Evolutionary conservation across 108 stramenopile genomes (phyloP).

Genomic region (Cyclotella atomus): DNA sequence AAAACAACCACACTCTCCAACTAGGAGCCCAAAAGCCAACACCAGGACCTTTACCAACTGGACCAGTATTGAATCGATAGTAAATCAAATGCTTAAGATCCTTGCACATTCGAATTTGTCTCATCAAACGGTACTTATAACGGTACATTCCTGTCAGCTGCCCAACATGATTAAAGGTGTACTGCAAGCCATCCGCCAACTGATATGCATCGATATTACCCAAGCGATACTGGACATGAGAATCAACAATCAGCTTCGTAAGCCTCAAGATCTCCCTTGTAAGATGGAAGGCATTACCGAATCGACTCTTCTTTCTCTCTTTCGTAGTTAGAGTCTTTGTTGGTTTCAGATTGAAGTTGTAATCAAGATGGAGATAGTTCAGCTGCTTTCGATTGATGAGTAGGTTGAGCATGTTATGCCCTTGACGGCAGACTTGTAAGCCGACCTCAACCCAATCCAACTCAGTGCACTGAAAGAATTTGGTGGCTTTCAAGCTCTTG

Average conservation of each 20-base stretch:
- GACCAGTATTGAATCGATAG: slow-evolving; percentile 99
- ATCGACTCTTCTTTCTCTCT: slow-evolving; percentile 98
- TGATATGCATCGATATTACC: slow-evolving; percentile 99
- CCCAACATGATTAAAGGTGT: slow-evolving; percentile 99
- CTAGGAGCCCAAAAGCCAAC: slow-evolving; percentile 99
- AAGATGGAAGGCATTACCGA: slow-evolving; percentile 98
- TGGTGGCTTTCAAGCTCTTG: slow-evolving; percentile 97
- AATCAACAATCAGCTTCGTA: slow-evolving; percentile 98
- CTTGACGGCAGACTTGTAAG: slow-evolving; percentile 97
- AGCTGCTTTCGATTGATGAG: slow-evolving; percentile 98
- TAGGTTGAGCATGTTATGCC: slow-evolving; percentile 99
- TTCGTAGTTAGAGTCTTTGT: slow-evolving; percentile 99
- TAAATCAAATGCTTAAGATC: slow-evolving; percentile 99
- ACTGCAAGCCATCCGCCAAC: slow-evolving; percentile 98
- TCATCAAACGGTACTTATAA: slow-evolving; percentile 99
- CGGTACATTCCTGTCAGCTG: slow-evolving; percentile 99
- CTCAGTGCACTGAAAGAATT: slow-evolving; percentile 99
- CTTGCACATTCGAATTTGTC: slow-evolving; percentile 98
- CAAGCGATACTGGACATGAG: slow-evolving; percentile 97
- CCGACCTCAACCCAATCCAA: slow-evolving; percentile 99
- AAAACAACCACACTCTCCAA: slow-evolving; percentile 99
- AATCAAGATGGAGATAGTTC: slow-evolving; percentile 99
- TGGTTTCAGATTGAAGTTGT: slow-evolving; percentile 99
- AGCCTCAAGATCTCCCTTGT: slow-evolving; percentile 98
- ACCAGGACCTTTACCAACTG: slow-evolving; percentile 99